phyloP scores from a whole-genome alignment of 495 filamentous ascomycete genomes.

The Opeltia flavorubescens region DNA sequence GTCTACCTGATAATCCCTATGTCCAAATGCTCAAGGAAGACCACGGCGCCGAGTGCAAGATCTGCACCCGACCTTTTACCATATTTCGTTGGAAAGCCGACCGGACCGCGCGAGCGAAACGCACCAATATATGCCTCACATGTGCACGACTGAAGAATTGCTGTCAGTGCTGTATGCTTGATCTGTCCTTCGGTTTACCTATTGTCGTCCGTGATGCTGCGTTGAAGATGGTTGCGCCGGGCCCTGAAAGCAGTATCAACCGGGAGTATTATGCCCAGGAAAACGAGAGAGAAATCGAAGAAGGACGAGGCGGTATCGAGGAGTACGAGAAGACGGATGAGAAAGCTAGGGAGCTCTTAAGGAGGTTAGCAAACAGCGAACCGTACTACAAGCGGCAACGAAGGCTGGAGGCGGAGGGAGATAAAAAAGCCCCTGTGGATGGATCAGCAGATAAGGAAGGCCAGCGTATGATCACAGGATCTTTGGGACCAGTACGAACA shows the following conservation, averaged over 20 bases:
- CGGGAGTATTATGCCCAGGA: slow-evolving; percentile 95
- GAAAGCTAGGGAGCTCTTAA: slow-evolving; percentile 78
- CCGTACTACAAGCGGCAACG: slow-evolving; percentile 84
- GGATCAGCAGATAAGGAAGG: slow-evolving; percentile 32
- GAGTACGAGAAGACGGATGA: slow-evolving; percentile 96
- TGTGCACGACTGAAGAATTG: slow-evolving; percentile 93
- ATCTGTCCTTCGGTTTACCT: slow-evolving; percentile 86
- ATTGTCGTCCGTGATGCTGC: slow-evolving; percentile 93
- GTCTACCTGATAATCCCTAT: slow-evolving; percentile 91
- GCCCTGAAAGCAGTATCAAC: slow-evolving; percentile 81
- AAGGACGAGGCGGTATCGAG: slow-evolving; percentile 66
- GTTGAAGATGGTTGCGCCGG: slow-evolving; percentile 89
- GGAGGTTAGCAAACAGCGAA: slow-evolving; percentile 76
- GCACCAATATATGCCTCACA: slow-evolving; percentile 85
- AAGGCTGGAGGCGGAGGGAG: slow-evolving; percentile 42
- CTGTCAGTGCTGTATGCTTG: slow-evolving; percentile 98
- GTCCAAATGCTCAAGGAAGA: slow-evolving; percentile 98
- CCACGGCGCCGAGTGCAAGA: slow-evolving; percentile 57
- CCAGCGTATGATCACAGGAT: slow-evolving; percentile 16
- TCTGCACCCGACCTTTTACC: slow-evolving; percentile 89
- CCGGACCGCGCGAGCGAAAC: slow-evolving; percentile 72
- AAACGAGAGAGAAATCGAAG: slow-evolving; percentile 87
- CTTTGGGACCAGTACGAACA: slow-evolving; percentile 53
- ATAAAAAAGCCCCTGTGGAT: slow-evolving; percentile 21
- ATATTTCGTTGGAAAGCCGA: slow-evolving; percentile 91